Conservation (phyloP, 106 monocot genomes). For the Phalaenopsis aphrodite region DNA sequence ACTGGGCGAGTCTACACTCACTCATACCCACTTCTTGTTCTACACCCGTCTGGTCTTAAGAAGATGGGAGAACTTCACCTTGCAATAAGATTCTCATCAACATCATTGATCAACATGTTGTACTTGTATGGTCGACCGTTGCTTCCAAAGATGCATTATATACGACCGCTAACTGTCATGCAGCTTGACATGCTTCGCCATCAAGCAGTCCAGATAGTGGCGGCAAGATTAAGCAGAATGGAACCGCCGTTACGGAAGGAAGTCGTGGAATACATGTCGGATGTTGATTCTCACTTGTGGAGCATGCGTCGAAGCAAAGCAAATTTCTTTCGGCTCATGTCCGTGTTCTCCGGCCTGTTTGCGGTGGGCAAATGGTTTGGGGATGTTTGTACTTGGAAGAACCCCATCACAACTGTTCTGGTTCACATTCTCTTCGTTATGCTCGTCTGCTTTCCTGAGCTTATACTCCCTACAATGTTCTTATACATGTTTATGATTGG, state of each 20-base stretch:
- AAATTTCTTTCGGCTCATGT: slow-evolving; percentile 41
- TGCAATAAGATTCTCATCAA: slow-evolving; percentile 31
- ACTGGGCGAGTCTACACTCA: slow-evolving; percentile 24
- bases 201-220: slow-evolving; percentile 37
- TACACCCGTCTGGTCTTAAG: slow-evolving; percentile 23
- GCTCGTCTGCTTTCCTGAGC: slow-evolving; percentile 36
- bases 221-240: slow-evolving; percentile 32
- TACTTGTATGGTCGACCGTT: slow-evolving; percentile 23
- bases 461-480: slow-evolving; percentile 31
- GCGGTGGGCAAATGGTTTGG: slow-evolving; percentile 34
- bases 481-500: slow-evolving; percentile 39
- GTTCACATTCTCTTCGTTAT: slow-evolving; percentile 24
- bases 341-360: slow-evolving; percentile 27
- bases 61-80: slow-evolving; percentile 41
- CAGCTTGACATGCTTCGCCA: slow-evolving; percentile 36
- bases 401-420: slow-evolving; percentile 28
- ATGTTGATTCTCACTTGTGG: slow-evolving; percentile 35
- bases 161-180: slow-evolving; percentile 32
- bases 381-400: slow-evolving; percentile 35
- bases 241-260: slow-evolving; percentile 30
- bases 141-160: slow-evolving; percentile 34
- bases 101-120: slow-evolving; percentile 32
- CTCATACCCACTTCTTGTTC: slow-evolving; percentile 21
- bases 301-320: slow-evolving; percentile 38
- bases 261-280: slow-evolving; percentile 33